A percentile compares a stretch with the other conserved stretches of the same genome.
These are phyloP conservation scores for Bruguiera gymnorhiza DNA, from an alignment of 345 rosid species.

Conservation along the genomic window DNA sequence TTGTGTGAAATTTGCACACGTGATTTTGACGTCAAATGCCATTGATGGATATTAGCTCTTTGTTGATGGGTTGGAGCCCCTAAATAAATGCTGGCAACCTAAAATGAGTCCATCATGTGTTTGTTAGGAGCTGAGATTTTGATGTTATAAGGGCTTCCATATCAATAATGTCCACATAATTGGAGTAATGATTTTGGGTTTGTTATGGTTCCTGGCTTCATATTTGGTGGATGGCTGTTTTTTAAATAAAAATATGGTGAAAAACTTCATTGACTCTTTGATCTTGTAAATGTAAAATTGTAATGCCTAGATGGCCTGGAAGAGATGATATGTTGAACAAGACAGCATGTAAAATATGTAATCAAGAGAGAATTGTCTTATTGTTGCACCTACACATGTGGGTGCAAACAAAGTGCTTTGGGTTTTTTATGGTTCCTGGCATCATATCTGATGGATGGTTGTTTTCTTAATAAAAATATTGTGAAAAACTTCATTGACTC, in stretches of 20 bases:
- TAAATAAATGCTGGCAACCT: too few relatives aligned
- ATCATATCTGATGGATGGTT: neutral
- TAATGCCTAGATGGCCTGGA: neutral
- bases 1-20: neutral
- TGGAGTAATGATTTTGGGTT: neutral
- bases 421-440: neutral
- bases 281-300: neutral
- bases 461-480: too few relatives aligned
- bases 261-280: neutral
- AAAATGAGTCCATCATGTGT: too few relatives aligned
- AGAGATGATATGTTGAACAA: neutral
- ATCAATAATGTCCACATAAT: too few relatives aligned
- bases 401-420: too few relatives aligned
- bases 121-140: too few relatives aligned
- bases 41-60: neutral
- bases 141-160: too few relatives aligned
- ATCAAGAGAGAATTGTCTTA: too few relatives aligned
- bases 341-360: too few relatives aligned
- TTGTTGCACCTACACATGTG: too few relatives aligned
- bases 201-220: neutral
- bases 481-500: neutral
- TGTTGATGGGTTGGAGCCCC: neutral
- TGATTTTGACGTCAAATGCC: neutral
- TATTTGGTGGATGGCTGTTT: neutral
- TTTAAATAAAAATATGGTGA: too few relatives aligned